Conservation (phyloP, 2,329 filamentous ascomycete genomes). For the Colletotrichum tanaceti region DNA sequence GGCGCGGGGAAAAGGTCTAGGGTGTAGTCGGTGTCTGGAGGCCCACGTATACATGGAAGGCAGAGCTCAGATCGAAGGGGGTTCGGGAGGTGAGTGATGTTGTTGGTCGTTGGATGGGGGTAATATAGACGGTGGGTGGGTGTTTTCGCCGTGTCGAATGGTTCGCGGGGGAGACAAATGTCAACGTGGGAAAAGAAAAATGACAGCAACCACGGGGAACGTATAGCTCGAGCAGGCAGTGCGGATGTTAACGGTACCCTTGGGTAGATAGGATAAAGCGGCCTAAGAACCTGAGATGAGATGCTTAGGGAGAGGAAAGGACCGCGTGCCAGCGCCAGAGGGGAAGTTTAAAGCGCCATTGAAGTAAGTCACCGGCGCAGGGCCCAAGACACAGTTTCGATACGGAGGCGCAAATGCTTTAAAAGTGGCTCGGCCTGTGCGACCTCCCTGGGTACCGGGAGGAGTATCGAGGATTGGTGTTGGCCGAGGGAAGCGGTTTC, state of each 20-base stretch:
- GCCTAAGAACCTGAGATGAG: slow-evolving; percentile 10
- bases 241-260: slow-evolving; percentile 21
- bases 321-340: slow-evolving; percentile 35
- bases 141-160: slow-evolving; percentile 8
- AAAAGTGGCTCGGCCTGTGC: slow-evolving; percentile 38
- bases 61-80: neutral
- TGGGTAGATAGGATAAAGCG: slow-evolving; percentile 1
- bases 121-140: slow-evolving; percentile 24
- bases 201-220: slow-evolving; percentile 22
- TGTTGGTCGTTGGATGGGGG: slow-evolving; percentile 20
- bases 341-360: slow-evolving; percentile 39
- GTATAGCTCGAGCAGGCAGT: slow-evolving; percentile 1
- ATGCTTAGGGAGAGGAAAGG: slow-evolving; percentile 16
- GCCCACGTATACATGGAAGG: slow-evolving; percentile 34
- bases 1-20: slow-evolving; percentile 25
- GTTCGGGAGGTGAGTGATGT: slow-evolving; percentile 36
- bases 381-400: slow-evolving; percentile 39
- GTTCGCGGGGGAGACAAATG: slow-evolving; percentile 14
- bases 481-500: slow-evolving; percentile 35
- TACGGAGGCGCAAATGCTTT: slow-evolving; percentile 37
- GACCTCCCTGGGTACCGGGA: slow-evolving; percentile 24
- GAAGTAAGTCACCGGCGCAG: slow-evolving; percentile 37
- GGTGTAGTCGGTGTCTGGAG: slow-evolving; percentile 16
- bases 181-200: slow-evolving; percentile 12
- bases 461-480: slow-evolving; percentile 34